Percentiles rank a stretch among this genome's conserved stretches.
These are phyloP conservation scores for Plasmodium knowlesi DNA, from an alignment of 169 alveolate species.

Conservation along the genomic window DNA sequence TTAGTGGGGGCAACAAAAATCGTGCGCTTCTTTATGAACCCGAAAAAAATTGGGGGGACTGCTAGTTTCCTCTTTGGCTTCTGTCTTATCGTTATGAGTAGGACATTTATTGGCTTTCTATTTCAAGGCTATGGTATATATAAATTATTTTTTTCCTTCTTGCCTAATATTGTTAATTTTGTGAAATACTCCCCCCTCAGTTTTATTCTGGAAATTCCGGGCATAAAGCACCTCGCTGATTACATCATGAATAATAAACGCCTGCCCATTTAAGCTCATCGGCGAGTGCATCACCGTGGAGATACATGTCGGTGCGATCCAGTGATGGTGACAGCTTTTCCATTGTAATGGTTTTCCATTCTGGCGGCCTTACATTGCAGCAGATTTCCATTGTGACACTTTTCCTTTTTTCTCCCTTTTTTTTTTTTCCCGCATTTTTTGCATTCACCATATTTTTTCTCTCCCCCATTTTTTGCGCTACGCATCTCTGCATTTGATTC, in stretches of 20 bases:
- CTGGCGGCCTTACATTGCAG: background rate
- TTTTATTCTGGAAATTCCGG: slow-evolving; percentile 45
- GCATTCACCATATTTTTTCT: background rate
- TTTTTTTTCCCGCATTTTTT: background rate
- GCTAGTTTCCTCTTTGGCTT: slow-evolving; percentile 76
- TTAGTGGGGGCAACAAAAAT: slow-evolving; percentile 81
- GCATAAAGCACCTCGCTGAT: slow-evolving; percentile 38
- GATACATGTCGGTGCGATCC: background rate
- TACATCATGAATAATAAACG: slow-evolving; percentile 27
- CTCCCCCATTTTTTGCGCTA: background rate
- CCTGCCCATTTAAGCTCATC: slow-evolving; percentile 23
- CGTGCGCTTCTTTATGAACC: slow-evolving; percentile 75
- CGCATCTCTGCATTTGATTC: background rate
- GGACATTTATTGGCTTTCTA: slow-evolving; percentile 76
- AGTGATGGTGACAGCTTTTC: background rate
- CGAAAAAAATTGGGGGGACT: slow-evolving; percentile 76
- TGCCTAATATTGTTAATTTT: slow-evolving; percentile 79
- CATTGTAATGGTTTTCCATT: too few relatives aligned
- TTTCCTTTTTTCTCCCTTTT: background rate
- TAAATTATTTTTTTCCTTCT: slow-evolving; percentile 79
- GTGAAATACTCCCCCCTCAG: slow-evolving; percentile 80
- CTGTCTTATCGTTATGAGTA: slow-evolving; percentile 44
- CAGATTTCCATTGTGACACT: background rate
- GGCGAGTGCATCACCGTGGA: background rate
- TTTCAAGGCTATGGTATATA: slow-evolving; percentile 79